Evolutionary conservation across 2,329 filamentous ascomycete genomes (phyloP).

Genomic region (Fusarium sp.): DNA sequence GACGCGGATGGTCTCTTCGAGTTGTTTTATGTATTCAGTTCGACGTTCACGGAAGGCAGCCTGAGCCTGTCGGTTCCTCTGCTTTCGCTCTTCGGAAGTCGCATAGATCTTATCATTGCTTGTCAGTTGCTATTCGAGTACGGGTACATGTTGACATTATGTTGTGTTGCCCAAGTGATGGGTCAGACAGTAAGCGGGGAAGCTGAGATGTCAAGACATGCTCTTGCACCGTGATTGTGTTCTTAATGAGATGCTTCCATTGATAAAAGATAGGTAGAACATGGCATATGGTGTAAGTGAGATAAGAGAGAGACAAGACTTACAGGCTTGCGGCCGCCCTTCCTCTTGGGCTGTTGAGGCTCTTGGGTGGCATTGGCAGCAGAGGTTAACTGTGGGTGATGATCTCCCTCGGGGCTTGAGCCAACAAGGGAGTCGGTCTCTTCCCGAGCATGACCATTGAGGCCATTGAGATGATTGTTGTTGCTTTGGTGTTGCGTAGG

Average conservation of each 20-base stretch:
- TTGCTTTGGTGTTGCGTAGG: constrained; percentile 49
- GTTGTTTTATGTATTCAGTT: constrained; percentile 99
- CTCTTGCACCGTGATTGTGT: constrained; percentile 1
- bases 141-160: constrained; percentile 10
- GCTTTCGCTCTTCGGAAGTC: constrained; percentile 98
- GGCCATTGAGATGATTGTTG: constrained; percentile 53
- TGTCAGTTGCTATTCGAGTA: constrained; percentile 39
- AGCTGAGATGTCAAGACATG: constrained; percentile 11
- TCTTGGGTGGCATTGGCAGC: constrained; percentile 62
- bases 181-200: constrained; percentile 17
- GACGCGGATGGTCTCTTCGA: constrained; percentile 96
- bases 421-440: constrained; percentile 74
- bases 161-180: constrained; percentile 16
- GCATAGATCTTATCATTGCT: constrained; percentile 84
- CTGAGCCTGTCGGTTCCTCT: constrained; percentile 96
- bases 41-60: constrained; percentile 96
- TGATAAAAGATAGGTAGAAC: background rate
- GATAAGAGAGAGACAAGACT: constrained; percentile 59
- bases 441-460: constrained; percentile 63
- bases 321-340: constrained; percentile 98
- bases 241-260: constrained; percentile 5
- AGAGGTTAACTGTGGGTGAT: constrained; percentile 53
- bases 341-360: constrained; percentile 85
- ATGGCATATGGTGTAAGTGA: constrained; percentile 9
- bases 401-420: constrained; percentile 73